Evolutionary conservation across 2,329 filamentous ascomycete species (phyloP).

Genomic region (Rhinocladiella similis): DNA sequence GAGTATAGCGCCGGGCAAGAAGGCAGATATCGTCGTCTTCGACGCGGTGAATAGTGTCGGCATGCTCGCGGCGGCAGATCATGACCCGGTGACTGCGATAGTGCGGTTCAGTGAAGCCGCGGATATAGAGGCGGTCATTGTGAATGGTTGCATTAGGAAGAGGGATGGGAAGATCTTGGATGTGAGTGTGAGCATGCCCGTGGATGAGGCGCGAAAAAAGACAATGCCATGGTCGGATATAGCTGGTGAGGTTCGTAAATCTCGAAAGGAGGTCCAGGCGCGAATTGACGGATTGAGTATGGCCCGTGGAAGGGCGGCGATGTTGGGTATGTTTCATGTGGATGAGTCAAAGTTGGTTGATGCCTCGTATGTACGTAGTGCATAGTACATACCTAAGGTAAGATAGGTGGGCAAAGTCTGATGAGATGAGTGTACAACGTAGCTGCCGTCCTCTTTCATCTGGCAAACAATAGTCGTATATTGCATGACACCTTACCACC

Average conservation of each 20-base stretch:
- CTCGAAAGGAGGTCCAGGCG: slow-evolving; percentile 22
- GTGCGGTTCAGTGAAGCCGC: slow-evolving; percentile 42
- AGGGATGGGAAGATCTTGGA: slow-evolving; percentile 24
- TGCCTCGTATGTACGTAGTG: not conserved
- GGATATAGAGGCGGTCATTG: slow-evolving; percentile 47
- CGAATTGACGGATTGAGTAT: slow-evolving; percentile 15
- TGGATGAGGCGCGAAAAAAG: not conserved
- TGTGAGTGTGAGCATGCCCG: not conserved
- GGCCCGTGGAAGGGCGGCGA: slow-evolving; percentile 10
- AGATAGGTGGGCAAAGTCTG: too few relatives aligned
- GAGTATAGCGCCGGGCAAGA: slow-evolving; percentile 46
- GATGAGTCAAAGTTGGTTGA: slow-evolving; percentile 19
- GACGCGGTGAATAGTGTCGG: slow-evolving; percentile 39
- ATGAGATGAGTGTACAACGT: too few relatives aligned
- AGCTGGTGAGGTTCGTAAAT: slow-evolving; percentile 12
- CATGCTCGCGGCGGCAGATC: slow-evolving; percentile 44
- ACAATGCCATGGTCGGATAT: slow-evolving; percentile 12
- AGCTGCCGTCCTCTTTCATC: too few relatives aligned
- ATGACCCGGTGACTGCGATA: slow-evolving; percentile 46
- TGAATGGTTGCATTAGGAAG: slow-evolving; percentile 46
- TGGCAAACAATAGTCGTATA: too few relatives aligned
- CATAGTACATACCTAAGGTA: too few relatives aligned
- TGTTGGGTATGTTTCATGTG: slow-evolving; percentile 13
- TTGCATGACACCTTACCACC: too few relatives aligned
- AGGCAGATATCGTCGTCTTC: slow-evolving; percentile 53